Conservation (phyloP, 305 asterid genomes). For the Withania somnifera region DNA sequence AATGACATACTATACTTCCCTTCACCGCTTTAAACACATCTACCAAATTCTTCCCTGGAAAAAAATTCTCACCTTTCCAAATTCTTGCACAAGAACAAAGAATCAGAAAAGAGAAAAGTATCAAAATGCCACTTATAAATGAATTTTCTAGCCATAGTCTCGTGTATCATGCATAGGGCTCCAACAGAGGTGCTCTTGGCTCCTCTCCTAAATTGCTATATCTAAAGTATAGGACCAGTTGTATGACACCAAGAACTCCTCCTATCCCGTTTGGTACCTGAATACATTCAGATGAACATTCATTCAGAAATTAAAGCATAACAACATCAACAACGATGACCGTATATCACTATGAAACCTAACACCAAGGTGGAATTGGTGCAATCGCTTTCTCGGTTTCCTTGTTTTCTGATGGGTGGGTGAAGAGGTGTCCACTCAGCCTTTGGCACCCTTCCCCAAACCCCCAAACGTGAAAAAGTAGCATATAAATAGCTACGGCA, state of each 20-base stretch:
- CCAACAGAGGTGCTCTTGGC: conserved; percentile 42
- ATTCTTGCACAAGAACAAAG: background rate
- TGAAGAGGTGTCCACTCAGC: background rate
- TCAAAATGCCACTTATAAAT: background rate
- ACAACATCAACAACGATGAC: background rate
- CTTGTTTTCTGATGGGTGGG: background rate
- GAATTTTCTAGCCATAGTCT: background rate
- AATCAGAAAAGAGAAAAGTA: background rate
- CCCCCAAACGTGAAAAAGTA: too few species aligned
- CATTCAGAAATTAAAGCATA: background rate
- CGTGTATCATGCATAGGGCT: conserved; percentile 27
- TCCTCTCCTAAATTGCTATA: conserved; percentile 31
- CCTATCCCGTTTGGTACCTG: conserved; percentile 90
- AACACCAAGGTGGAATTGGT: background rate
- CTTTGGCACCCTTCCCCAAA: too few species aligned
- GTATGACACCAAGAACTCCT: conserved; percentile 62
- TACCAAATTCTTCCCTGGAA: background rate
- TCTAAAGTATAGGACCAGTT: conserved; percentile 50
- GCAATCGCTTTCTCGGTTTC: background rate
- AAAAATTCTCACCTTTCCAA: background rate
- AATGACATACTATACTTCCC: background rate
- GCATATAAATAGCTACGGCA: background rate
- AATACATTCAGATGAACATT: background rate
- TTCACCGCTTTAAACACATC: background rate
- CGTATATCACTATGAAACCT: background rate